Conservation (phyloP, 192 early-diverging fungal species). For the Bifiguratus adelaidae region DNA sequence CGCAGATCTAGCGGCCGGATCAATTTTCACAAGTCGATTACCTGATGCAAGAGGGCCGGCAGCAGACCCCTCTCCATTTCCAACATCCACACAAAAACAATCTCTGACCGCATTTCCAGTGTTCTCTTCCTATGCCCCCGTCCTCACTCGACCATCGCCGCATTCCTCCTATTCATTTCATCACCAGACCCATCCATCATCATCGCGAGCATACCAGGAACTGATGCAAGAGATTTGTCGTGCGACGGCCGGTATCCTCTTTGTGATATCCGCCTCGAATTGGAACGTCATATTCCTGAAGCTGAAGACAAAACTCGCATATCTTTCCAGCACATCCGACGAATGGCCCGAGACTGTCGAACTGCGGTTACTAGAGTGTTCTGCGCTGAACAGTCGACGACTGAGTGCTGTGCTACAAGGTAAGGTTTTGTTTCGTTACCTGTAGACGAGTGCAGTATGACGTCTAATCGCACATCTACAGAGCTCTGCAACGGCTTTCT, state of each 20-base stretch:
- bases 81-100: no score
- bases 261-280: conserved; percentile 83
- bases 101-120: no score
- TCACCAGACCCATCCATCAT: conserved; percentile 7
- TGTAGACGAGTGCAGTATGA: no score
- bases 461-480: no score
- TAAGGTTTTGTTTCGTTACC: no score
- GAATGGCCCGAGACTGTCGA: conserved; percentile 70
- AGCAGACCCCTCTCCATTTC: no score
- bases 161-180: no score
- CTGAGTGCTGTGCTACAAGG: conserved; percentile 55
- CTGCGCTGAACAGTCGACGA: conserved; percentile 64
- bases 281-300: conserved; percentile 74
- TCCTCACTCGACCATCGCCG: conserved; percentile 16
- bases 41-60: neutral
- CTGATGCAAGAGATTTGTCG: conserved; percentile 68
- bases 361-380: conserved; percentile 79
- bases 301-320: conserved; percentile 52
- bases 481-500: conserved; percentile 37
- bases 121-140: no score
- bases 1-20: conserved; percentile 15
- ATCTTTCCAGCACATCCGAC: conserved; percentile 50
- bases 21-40: conserved; percentile 3
- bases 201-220: conserved; percentile 15
- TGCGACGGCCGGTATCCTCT: conserved; percentile 72